Percentiles rank a stretch among this genome's conserved stretches.
These are phyloP conservation scores for Raphanus hybrid DNA, from an alignment of 441 rosid species.

Conservation along the genomic window DNA sequence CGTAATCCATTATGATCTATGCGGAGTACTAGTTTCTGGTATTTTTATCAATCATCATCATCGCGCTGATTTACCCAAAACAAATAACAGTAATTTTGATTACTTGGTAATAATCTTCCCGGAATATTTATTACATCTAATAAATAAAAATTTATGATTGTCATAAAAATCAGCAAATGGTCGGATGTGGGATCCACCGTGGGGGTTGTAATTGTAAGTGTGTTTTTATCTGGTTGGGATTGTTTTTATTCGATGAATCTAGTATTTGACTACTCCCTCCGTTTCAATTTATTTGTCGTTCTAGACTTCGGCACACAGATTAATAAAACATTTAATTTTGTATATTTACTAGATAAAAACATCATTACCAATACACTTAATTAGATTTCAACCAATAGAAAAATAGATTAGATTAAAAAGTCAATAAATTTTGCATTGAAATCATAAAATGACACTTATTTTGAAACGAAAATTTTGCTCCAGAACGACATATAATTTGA, in stretches of 20 bases:
- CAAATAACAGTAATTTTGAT: background rate
- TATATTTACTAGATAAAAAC: too few relatives aligned
- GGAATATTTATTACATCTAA: background rate
- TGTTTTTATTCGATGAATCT: conserved; percentile 34
- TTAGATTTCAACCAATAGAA: too few relatives aligned
- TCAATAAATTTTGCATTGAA: too few relatives aligned
- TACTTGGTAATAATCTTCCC: background rate
- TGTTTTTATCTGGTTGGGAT: conserved; percentile 33
- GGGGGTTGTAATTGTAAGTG: conserved; percentile 8
- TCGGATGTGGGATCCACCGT: conserved; percentile 37
- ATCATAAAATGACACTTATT: too few relatives aligned
- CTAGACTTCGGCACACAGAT: too few relatives aligned
- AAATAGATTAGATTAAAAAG: too few relatives aligned
- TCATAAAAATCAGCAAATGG: conserved; percentile 29
- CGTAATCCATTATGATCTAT: conserved; percentile 10
- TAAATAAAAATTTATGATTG: background rate
- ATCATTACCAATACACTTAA: too few relatives aligned
- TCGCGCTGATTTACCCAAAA: background rate
- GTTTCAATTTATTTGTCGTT: too few relatives aligned
- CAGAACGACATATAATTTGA: too few relatives aligned
- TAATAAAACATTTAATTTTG: too few relatives aligned
- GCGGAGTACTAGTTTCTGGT: background rate
- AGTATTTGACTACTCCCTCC: conserved; percentile 11
- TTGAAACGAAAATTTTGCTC: too few relatives aligned
- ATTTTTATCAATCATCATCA: background rate